These are phyloP conservation scores for Spathaspora boniae DNA, from an alignment of 805 yeast genomes.

Conservation along the genomic window DNA sequence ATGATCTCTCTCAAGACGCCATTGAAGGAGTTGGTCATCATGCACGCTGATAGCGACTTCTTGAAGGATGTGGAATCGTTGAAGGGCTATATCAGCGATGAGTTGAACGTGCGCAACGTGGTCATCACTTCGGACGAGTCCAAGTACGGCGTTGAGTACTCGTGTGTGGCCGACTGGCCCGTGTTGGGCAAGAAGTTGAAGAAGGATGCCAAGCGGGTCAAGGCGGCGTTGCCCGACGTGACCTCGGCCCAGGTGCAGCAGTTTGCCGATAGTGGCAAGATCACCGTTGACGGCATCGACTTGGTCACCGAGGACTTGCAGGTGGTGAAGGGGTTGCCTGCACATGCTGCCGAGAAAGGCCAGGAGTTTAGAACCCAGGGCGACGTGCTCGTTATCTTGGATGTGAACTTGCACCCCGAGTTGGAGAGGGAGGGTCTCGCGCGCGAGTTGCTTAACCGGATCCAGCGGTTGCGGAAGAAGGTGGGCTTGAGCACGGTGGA, in stretches of 20 bases:
- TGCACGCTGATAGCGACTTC: constrained; percentile 75
- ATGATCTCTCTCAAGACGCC: constrained; percentile 93
- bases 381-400: constrained; percentile 87
- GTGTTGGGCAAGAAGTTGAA: constrained; percentile 95
- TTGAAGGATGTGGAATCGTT: constrained; percentile 74
- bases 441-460: constrained; percentile 94
- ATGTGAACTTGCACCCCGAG: constrained; percentile 82
- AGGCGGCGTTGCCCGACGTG: constrained; percentile 83
- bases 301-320: constrained; percentile 85
- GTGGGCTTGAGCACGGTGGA: constrained; percentile 93
- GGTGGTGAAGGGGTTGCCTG: constrained; percentile 82
- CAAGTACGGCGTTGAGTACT: constrained; percentile 87
- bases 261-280: constrained; percentile 67
- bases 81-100: constrained; percentile 79
- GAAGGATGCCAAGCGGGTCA: constrained; percentile 89
- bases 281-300: constrained; percentile 85
- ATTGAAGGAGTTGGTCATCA: constrained; percentile 77
- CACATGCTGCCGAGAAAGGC: constrained; percentile 60
- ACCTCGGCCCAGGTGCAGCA: constrained; percentile 79
- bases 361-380: constrained; percentile 84
- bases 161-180: constrained; percentile 98
- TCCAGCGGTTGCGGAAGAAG: constrained; percentile 96
- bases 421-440: constrained; percentile 92
- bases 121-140: constrained; percentile 87
- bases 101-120: constrained; percentile 86